phyloP scores from a whole-genome alignment of 1,284 basidiomycete genomes.

The Limonomyces culmigenus region DNA sequence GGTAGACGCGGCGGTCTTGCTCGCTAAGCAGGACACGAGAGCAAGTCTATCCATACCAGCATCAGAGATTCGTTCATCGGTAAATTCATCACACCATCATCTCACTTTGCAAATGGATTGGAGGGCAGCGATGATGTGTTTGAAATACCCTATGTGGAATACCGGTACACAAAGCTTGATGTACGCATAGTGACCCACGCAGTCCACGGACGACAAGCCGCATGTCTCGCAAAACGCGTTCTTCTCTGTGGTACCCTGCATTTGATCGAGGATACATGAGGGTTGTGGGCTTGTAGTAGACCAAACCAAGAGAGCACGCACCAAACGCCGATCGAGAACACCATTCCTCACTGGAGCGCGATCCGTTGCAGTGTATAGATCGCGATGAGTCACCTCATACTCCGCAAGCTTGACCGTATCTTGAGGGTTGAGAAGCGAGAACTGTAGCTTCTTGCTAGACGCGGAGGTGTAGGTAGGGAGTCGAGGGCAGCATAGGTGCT shows the following conservation, averaged over 20 bases:
- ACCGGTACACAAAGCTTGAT: slow-evolving; percentile 94
- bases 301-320: slow-evolving; percentile 25
- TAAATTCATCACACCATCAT: no score
- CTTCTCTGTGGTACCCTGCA: slow-evolving; percentile 91
- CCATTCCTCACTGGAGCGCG: slow-evolving; percentile 80
- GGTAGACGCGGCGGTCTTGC: slow-evolving; percentile 67
- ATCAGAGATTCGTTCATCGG: neutral
- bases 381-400: slow-evolving; percentile 84
- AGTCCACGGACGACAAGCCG: slow-evolving; percentile 82
- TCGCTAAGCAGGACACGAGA: slow-evolving; percentile 89
- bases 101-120: slow-evolving; percentile 96
- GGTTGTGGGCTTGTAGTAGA: neutral
- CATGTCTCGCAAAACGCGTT: slow-evolving; percentile 89
- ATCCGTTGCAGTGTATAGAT: slow-evolving; percentile 73
- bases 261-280: neutral
- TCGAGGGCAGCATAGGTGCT: neutral
- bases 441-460: slow-evolving; percentile 84
- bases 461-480: slow-evolving; percentile 2
- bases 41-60: slow-evolving; percentile 82
- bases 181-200: slow-evolving; percentile 96
- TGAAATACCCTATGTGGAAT: slow-evolving; percentile 97
- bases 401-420: slow-evolving; percentile 90
- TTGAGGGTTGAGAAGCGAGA: slow-evolving; percentile 81
- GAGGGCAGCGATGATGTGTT: slow-evolving; percentile 84
- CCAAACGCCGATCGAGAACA: slow-evolving; percentile 78